These are phyloP conservation scores for Rhododendron ferrugineum DNA, from an alignment of 148 eudicot species.

Conservation along the genomic window DNA sequence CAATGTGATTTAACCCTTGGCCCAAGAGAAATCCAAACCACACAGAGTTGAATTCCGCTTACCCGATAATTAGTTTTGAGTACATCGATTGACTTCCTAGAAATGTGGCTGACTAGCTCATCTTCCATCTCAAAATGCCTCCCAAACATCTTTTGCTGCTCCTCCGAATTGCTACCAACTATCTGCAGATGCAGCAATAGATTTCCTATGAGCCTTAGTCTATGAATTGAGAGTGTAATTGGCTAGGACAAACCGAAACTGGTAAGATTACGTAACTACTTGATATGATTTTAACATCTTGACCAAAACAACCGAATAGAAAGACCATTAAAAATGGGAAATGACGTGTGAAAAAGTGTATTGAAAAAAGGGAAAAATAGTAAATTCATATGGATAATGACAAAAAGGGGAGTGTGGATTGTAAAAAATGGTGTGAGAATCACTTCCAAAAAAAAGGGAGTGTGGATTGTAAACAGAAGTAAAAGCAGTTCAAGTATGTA, in stretches of 20 bases:
- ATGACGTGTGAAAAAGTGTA: too few species aligned
- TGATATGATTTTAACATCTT: neutral
- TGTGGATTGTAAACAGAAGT: too few species aligned
- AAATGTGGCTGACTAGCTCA: constrained; percentile 87
- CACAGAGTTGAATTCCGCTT: constrained; percentile 11
- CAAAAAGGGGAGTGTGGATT: too few species aligned
- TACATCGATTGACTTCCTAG: constrained; percentile 75
- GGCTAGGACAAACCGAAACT: neutral
- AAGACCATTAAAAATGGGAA: neutral
- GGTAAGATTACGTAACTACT: neutral
- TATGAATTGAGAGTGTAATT: neutral
- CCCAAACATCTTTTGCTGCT: constrained; percentile 91
- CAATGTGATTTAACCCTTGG: neutral
- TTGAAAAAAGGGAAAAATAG: too few species aligned
- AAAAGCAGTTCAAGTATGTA: neutral
- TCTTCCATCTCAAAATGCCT: constrained; percentile 85
- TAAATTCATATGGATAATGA: too few species aligned
- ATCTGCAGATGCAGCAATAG: constrained; percentile 36
- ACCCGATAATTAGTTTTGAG: constrained; percentile 75
- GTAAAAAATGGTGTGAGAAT: too few species aligned
- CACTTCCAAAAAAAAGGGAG: too few species aligned
- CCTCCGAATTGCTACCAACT: constrained; percentile 66
- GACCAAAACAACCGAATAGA: neutral
- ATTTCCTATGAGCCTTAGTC: neutral
- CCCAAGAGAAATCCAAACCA: neutral